Percentiles rank a stretch among this genome's conserved stretches.
Conservation (phyloP, 2,329 filamentous ascomycete species). For the Juglanconis sp. region DNA sequence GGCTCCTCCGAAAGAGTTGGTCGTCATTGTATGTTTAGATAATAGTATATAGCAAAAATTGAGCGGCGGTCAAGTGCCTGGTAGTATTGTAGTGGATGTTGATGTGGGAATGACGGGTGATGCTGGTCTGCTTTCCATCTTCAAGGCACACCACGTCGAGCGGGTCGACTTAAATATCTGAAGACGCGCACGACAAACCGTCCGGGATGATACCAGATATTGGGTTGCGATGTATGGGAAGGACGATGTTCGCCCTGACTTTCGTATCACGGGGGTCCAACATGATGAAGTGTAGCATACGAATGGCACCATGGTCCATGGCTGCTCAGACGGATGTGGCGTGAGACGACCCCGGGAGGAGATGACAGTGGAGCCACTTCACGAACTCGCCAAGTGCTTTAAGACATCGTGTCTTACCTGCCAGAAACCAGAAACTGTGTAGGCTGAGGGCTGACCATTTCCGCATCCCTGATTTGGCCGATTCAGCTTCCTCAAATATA, state of each 20-base stretch:
- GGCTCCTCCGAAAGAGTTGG: conserved; percentile 18
- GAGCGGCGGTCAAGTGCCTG: neutral
- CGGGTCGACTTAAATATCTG: conserved; percentile 16
- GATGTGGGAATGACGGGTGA: conserved; percentile 1
- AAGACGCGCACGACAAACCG: neutral
- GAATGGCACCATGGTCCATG: conserved; percentile 12
- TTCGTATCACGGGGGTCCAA: conserved; percentile 2
- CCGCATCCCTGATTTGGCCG: conserved; percentile 9
- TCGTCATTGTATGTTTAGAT: conserved; percentile 13
- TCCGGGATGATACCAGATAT: neutral
- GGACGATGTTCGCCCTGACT: neutral
- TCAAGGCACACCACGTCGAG: conserved; percentile 4
- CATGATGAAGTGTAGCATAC: conserved; percentile 1
- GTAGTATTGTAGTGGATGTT: neutral
- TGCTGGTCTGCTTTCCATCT: conserved; percentile 14
- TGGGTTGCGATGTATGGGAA: neutral
- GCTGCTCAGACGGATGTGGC: conserved; percentile 14
- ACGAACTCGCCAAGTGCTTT: conserved; percentile 4
- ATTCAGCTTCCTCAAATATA: conserved; percentile 2
- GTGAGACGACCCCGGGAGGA: conserved; percentile 5
- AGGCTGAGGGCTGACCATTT: conserved; percentile 13
- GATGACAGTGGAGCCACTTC: conserved; percentile 15
- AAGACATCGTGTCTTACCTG: conserved; percentile 4
- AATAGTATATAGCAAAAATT: neutral
- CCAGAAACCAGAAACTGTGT: neutral